Conservation (phyloP, 2,329 filamentous ascomycete genomes). For the Pseudogymnoascus sp. region DNA sequence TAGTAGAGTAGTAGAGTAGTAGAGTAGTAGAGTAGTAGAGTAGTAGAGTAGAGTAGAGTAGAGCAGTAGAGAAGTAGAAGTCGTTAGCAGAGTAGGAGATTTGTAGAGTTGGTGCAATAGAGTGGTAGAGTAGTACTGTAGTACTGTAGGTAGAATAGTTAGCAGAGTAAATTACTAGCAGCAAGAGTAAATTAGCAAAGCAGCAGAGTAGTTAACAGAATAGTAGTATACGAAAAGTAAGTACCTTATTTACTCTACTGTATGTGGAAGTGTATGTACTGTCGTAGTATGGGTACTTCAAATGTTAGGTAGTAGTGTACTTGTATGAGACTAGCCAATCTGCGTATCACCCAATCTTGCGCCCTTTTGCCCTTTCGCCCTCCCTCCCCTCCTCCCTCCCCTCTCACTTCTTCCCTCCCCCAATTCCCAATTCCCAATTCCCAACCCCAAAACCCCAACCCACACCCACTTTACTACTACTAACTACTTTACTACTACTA, state of each 20-base stretch:
- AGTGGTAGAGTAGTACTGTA: neutral
- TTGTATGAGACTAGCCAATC: slow-evolving; percentile 8
- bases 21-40: neutral
- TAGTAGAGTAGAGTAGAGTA: neutral
- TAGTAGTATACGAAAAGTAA: neutral
- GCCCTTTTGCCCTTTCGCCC: neutral
- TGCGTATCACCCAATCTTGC: slow-evolving; percentile 8
- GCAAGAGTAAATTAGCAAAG: neutral
- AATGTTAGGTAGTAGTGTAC: neutral
- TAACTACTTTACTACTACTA: neutral
- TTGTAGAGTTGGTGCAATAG: too few relatives aligned
- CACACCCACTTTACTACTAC: neutral
- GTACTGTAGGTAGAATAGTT: neutral
- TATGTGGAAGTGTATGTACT: neutral
- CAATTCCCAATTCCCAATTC: too few relatives aligned
- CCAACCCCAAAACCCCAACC: neutral
- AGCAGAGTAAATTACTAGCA: neutral
- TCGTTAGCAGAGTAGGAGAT: neutral
- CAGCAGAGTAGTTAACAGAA: neutral
- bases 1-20: neutral
- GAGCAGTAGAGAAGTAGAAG: neutral
- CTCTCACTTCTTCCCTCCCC: neutral
- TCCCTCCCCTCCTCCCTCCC: neutral
- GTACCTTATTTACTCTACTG: neutral
- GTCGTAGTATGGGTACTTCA: neutral